A percentile compares a stretch with the other conserved stretches of the same genome.
These are phyloP conservation scores for Theileria parva DNA, from an alignment of 169 alveolate species.

Conservation along the genomic window DNA sequence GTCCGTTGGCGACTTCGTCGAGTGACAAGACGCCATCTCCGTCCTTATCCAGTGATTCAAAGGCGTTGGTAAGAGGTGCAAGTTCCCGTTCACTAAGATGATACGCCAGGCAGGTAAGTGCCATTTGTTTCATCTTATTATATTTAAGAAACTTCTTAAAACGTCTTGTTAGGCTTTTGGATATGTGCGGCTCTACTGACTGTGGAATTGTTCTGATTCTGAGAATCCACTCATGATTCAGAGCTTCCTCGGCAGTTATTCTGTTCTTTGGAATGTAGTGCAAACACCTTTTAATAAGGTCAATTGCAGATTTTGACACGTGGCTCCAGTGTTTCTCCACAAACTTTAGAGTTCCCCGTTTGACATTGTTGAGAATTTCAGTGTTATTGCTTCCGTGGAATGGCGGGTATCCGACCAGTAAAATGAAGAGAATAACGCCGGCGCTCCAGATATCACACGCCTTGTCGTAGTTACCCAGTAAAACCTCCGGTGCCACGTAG, in stretches of 20 bases:
- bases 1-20: constrained; percentile 66
- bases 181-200: constrained; percentile 56
- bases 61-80: constrained; percentile 84
- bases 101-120: constrained; percentile 92
- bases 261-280: constrained; percentile 84
- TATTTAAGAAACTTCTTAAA: constrained; percentile 85
- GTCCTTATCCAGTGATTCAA: constrained; percentile 87
- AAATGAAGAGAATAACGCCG: constrained; percentile 87
- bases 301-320: constrained; percentile 85
- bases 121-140: constrained; percentile 88
- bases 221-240: constrained; percentile 89
- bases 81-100: constrained; percentile 87
- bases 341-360: constrained; percentile 81
- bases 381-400: constrained; percentile 87
- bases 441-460: constrained; percentile 93
- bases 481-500: constrained; percentile 95
- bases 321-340: constrained; percentile 89
- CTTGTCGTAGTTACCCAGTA: constrained; percentile 89
- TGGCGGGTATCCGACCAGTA: constrained; percentile 79
- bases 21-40: constrained; percentile 89
- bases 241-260: constrained; percentile 88
- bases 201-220: constrained; percentile 45
- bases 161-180: constrained; percentile 76
- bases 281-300: constrained; percentile 80
- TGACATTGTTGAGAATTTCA: constrained; percentile 81